A percentile compares a stretch with the other conserved stretches of the same genome.
phyloP scores from a whole-genome alignment of 176 grass and related monocot species.

The Echinochloa phyllopogon region DNA sequence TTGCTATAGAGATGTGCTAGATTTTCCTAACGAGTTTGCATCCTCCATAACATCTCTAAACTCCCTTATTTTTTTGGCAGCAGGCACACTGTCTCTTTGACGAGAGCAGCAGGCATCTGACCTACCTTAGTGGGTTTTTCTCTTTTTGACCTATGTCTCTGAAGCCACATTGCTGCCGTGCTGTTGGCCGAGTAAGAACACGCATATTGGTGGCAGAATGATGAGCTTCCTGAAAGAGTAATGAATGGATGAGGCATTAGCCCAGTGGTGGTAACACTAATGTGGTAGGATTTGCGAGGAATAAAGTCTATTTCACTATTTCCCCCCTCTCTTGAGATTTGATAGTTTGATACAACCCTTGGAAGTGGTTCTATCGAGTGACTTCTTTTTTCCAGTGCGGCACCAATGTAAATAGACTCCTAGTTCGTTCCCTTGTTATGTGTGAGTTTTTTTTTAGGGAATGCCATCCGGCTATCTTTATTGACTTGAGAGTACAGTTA shows the following conservation, averaged over 20 bases:
- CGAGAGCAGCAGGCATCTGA: constrained; percentile 9
- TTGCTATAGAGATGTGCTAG: neutral
- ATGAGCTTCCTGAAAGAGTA: constrained; percentile 21
- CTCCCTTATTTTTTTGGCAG: constrained; percentile 13
- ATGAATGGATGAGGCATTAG: neutral
- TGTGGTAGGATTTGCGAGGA: constrained; percentile 15
- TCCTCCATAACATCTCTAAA: constrained; percentile 10
- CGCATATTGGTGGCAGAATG: neutral
- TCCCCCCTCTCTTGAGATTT: neutral
- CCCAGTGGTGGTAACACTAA: neutral
- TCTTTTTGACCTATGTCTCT: constrained; percentile 34
- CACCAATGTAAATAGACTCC: constrained; percentile 19
- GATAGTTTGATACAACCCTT: neutral
- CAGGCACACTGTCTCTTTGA: neutral
- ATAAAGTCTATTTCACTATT: constrained; percentile 1
- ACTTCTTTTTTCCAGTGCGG: neutral
- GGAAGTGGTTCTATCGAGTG: neutral
- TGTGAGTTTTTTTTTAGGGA: no score
- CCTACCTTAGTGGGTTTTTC: neutral
- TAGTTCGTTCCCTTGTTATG: neutral
- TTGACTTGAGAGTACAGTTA: no score
- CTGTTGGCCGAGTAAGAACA: neutral
- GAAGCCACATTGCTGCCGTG: constrained; percentile 12
- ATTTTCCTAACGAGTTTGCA: neutral
- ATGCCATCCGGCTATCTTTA: no score